These are phyloP conservation scores for Coemansia sp. DNA, from an alignment of 192 early-diverging fungal genomes.

Conservation along the genomic window DNA sequence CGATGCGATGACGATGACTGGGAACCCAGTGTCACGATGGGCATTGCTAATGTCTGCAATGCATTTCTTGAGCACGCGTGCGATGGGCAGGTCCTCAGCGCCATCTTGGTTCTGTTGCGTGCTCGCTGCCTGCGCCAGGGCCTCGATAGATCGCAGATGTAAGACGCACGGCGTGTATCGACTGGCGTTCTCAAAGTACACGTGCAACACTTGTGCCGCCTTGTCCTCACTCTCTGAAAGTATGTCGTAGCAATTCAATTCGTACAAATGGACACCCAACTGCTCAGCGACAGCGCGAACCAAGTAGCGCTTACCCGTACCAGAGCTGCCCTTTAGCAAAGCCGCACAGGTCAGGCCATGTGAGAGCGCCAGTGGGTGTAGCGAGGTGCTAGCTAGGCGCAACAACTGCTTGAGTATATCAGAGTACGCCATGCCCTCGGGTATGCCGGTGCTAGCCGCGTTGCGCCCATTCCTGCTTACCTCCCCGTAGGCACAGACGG, in stretches of 20 bases:
- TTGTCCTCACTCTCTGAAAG: conserved; percentile 81
- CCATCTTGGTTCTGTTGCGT: conserved; percentile 40
- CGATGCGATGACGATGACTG: conserved; percentile 80
- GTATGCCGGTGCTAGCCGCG: background rate
- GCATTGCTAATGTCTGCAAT: conserved; percentile 28
- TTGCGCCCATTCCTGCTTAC: background rate
- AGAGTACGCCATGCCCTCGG: conserved; percentile 21
- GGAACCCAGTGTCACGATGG: conserved; percentile 59
- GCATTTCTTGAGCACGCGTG: conserved; percentile 45
- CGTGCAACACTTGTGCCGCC: conserved; percentile 71
- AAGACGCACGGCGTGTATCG: conserved; percentile 83
- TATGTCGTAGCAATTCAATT: conserved; percentile 80
- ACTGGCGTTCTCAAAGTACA: conserved; percentile 77
- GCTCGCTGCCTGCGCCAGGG: conserved; percentile 61
- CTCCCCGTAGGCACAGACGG: conserved; percentile 16
- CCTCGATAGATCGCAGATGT: conserved; percentile 79
- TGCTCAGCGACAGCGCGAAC: conserved; percentile 66
- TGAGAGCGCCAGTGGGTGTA: conserved; percentile 72
- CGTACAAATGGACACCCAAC: conserved; percentile 79
- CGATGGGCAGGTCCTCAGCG: conserved; percentile 44
- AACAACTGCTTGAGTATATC: conserved; percentile 42
- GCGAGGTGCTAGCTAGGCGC: conserved; percentile 66
- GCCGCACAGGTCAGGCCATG: conserved; percentile 72
- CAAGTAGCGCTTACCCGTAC: conserved; percentile 81
- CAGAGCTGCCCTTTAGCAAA: conserved; percentile 78